Conservation (phyloP, 2,329 filamentous ascomycete genomes). For the Nemania sp. region DNA sequence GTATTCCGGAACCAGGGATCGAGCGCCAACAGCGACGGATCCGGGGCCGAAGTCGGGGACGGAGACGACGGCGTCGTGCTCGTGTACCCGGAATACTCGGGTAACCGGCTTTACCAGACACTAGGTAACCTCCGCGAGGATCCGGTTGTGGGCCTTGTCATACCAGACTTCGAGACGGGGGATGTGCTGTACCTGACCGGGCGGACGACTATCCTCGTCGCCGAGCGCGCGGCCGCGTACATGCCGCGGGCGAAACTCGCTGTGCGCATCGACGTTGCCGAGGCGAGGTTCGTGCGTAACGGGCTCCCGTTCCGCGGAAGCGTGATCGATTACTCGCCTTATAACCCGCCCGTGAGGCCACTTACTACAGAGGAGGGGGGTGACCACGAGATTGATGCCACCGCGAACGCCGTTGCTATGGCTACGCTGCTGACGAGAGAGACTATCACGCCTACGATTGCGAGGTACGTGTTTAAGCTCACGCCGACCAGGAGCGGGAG, state of each 20-base stretch:
- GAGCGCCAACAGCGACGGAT: conserved; percentile 46
- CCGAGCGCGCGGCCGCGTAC: conserved; percentile 69
- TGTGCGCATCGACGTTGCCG: conserved; percentile 73
- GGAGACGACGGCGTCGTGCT: conserved; percentile 58
- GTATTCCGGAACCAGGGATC: conserved; percentile 67
- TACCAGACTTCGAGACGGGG: conserved; percentile 80
- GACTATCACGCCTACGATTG: conserved; percentile 73
- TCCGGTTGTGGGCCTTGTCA: conserved; percentile 74
- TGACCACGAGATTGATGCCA: neutral
- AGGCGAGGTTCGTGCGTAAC: conserved; percentile 70
- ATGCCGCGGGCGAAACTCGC: conserved; percentile 79
- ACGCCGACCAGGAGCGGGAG: conserved; percentile 33
- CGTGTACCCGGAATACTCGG: conserved; percentile 85
- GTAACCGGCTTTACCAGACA: conserved; percentile 86
- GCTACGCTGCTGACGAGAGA: conserved; percentile 71
- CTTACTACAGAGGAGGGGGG: conserved; percentile 68
- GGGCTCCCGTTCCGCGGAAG: conserved; percentile 77
- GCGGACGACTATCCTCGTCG: conserved; percentile 72
- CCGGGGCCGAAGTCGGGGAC: conserved; percentile 20
- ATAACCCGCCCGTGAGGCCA: conserved; percentile 79
- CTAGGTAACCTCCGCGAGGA: conserved; percentile 79
- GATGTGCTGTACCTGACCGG: conserved; percentile 82
- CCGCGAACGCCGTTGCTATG: conserved; percentile 43
- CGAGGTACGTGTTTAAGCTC: conserved; percentile 68
- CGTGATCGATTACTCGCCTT: conserved; percentile 73